phyloP scores from a whole-genome alignment of 495 filamentous ascomycete species.

The Sordaria brevicollis region DNA sequence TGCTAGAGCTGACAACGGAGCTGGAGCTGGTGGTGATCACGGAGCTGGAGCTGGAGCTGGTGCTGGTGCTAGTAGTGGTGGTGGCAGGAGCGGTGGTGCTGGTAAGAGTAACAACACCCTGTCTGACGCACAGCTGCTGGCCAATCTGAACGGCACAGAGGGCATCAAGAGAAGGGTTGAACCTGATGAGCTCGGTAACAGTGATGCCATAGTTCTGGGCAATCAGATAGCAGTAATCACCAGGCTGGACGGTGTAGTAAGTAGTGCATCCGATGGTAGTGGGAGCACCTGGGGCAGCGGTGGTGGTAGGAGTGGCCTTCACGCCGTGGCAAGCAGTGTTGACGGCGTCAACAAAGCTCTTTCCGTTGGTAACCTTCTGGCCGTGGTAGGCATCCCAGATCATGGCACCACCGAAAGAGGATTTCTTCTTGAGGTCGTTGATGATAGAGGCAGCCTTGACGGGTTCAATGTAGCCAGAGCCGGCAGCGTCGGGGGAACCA shows the following conservation, averaged over 20 bases:
- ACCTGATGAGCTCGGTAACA: not conserved
- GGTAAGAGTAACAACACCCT: not conserved
- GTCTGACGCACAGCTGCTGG: conserved; percentile 4
- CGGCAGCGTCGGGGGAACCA: conserved; percentile 30
- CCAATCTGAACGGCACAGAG: not conserved
- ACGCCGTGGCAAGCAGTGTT: conserved; percentile 10
- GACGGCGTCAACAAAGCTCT: conserved; percentile 20
- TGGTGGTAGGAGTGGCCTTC: conserved; percentile 4
- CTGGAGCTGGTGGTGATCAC: conserved; percentile 1
- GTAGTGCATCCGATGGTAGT: conserved; percentile 7
- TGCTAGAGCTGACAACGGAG: not conserved
- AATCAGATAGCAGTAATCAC: conserved; percentile 9
- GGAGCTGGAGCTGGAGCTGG: conserved; percentile 2
- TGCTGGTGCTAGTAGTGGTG: conserved; percentile 2
- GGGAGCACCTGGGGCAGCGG: conserved; percentile 1
- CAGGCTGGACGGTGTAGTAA: conserved; percentile 2
- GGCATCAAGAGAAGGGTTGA: conserved; percentile 1
- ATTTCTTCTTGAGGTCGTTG: conserved; percentile 19
- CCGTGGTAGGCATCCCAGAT: conserved; percentile 30
- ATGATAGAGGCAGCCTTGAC: conserved; percentile 13
- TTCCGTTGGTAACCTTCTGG: conserved; percentile 10
- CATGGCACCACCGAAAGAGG: conserved; percentile 32
- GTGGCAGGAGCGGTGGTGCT: conserved; percentile 3
- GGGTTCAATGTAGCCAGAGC: conserved; percentile 22
- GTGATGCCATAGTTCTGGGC: conserved; percentile 4